Conservation (phyloP, 192 early-diverging fungal genomes). For the Jimgerdemannia lactiflua region DNA sequence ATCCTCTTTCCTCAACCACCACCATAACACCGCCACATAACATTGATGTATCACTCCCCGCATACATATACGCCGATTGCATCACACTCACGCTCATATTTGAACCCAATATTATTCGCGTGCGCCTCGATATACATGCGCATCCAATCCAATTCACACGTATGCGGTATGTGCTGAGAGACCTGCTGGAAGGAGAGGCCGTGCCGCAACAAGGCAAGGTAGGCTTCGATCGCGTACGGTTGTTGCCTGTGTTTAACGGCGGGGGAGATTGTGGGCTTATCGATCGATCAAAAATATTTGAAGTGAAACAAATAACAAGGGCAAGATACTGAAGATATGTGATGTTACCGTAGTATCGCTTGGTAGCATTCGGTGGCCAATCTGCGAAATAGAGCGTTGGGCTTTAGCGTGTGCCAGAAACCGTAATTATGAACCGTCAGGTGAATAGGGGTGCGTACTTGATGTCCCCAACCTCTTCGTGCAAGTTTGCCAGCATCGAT, state of each 20-base stretch:
- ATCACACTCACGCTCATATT: conserved; percentile 4
- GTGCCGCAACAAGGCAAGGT: neutral
- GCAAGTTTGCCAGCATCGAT: neutral
- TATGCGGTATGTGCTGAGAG: neutral
- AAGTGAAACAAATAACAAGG: neutral
- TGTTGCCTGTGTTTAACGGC: neutral
- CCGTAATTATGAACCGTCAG: neutral
- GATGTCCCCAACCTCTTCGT: neutral
- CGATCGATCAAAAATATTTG: too few relatives aligned
- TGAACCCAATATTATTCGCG: neutral
- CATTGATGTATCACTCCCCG: neutral
- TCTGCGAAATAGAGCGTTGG: neutral
- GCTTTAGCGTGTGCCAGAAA: too few relatives aligned
- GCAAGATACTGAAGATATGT: neutral
- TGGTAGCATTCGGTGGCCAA: neutral
- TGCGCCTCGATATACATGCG: conserved; percentile 1
- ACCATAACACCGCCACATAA: too few relatives aligned
- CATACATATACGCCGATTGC: neutral
- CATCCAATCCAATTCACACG: neutral
- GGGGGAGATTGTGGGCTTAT: neutral
- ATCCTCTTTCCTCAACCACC: too few relatives aligned
- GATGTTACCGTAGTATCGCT: neutral
- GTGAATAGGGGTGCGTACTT: neutral
- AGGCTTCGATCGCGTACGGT: conserved; percentile 2
- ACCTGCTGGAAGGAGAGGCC: neutral